Evolutionary conservation across 2,329 filamentous ascomycete species (phyloP).

Genomic region (Teratosphaeria destructans): DNA sequence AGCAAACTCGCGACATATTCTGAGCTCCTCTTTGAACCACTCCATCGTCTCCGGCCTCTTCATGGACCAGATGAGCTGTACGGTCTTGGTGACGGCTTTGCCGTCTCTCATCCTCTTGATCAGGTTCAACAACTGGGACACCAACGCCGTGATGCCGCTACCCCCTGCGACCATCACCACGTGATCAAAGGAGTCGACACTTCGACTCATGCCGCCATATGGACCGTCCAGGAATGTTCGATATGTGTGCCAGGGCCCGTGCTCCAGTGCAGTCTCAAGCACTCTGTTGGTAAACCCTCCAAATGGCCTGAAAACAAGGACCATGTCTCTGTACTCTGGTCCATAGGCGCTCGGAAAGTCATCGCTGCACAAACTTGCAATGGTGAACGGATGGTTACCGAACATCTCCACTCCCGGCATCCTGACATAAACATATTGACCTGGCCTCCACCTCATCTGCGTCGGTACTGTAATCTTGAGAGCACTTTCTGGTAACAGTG

Average conservation of each 20-base stretch:
- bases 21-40: conserved; percentile 92
- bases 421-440: conserved; percentile 87
- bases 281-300: conserved; percentile 81
- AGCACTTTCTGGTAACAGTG: conserved; percentile 82
- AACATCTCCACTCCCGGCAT: conserved; percentile 88
- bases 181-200: conserved; percentile 84
- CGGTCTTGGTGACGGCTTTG: conserved; percentile 81
- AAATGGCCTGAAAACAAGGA: conserved; percentile 84
- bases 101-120: conserved; percentile 94
- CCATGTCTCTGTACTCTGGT: conserved; percentile 76
- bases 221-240: conserved; percentile 87
- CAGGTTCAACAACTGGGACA: conserved; percentile 83
- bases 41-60: conserved; percentile 89
- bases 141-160: conserved; percentile 85
- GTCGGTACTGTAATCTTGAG: conserved; percentile 93
- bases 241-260: conserved; percentile 85
- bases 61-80: conserved; percentile 88
- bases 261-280: conserved; percentile 69
- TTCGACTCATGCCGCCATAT: conserved; percentile 86
- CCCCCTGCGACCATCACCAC: conserved; percentile 89
- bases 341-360: conserved; percentile 91
- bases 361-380: conserved; percentile 82
- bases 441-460: conserved; percentile 83
- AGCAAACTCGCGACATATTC: conserved; percentile 81
- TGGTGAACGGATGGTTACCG: conserved; percentile 92